These are phyloP conservation scores for Apophysomyces variabilis DNA, from an alignment of 371 early-diverging fungal genomes.

Conservation along the genomic window DNA sequence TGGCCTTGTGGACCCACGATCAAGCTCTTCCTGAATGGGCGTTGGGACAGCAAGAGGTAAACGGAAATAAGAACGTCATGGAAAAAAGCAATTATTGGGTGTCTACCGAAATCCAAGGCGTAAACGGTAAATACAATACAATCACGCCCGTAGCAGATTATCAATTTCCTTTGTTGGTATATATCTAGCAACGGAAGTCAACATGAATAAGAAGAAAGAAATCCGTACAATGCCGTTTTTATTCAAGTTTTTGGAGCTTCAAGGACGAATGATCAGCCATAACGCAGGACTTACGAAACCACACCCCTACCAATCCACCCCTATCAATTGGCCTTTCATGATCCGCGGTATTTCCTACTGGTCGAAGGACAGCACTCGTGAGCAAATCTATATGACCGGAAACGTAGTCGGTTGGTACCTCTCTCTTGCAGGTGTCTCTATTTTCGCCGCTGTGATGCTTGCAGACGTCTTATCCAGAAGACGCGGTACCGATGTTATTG, in stretches of 20 bases:
- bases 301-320: constrained; percentile 92
- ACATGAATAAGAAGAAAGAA: constrained; percentile 43
- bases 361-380: constrained; percentile 68
- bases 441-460: constrained; percentile 57
- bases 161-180: background rate
- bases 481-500: constrained; percentile 73
- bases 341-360: constrained; percentile 94
- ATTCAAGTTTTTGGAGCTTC: constrained; percentile 88
- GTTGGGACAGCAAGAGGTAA: constrained; percentile 91
- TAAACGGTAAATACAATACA: constrained; percentile 45
- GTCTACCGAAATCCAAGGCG: constrained; percentile 69
- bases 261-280: constrained; percentile 87
- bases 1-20: constrained; percentile 79
- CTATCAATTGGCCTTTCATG: constrained; percentile 90
- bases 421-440: constrained; percentile 57
- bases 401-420: constrained; percentile 97
- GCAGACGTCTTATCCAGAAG: constrained; percentile 73
- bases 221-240: constrained; percentile 68
- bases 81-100: constrained; percentile 83
- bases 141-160: background rate
- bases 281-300: constrained; percentile 89
- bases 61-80: constrained; percentile 89
- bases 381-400: constrained; percentile 96
- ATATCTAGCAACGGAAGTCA: constrained; percentile 35
- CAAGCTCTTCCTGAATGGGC: constrained; percentile 95